A percentile compares a stretch with the other conserved stretches of the same genome.
Evolutionary conservation across 768 basidiomycete species (phyloP).

Genomic region (Amanita brunnescens): DNA sequence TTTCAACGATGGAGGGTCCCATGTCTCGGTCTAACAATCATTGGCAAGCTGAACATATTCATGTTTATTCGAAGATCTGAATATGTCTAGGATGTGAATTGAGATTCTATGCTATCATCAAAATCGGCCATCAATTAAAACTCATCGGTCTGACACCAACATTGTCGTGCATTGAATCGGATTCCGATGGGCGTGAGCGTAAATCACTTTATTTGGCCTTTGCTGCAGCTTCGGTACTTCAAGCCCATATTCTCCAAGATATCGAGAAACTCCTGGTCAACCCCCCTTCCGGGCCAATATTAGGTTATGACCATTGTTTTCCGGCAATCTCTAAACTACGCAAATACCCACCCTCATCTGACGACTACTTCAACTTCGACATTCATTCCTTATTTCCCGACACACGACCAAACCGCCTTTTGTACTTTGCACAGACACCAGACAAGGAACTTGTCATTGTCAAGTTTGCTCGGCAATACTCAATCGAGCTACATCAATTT

Average conservation of each 20-base stretch:
- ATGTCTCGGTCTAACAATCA: constrained; percentile 11
- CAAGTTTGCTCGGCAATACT: constrained; percentile 15
- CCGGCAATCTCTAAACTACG: constrained; percentile 9
- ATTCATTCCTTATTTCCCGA: not conserved
- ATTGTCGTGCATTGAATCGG: constrained; percentile 13
- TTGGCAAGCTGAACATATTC: constrained; percentile 5
- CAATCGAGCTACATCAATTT: constrained; percentile 11
- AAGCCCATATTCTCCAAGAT: constrained; percentile 9
- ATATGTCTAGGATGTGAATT: constrained; percentile 9
- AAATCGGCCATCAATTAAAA: constrained; percentile 13
- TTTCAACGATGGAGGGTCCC: constrained; percentile 12
- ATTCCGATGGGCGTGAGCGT: constrained; percentile 11
- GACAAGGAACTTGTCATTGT: constrained; percentile 7
- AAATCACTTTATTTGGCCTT: constrained; percentile 12
- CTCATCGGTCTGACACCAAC: constrained; percentile 14
- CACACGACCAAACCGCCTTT: constrained; percentile 1
- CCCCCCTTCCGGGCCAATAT: not conserved
- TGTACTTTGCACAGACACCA: constrained; percentile 5
- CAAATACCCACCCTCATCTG: constrained; percentile 5
- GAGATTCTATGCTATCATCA: constrained; percentile 14
- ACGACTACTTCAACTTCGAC: constrained; percentile 7
- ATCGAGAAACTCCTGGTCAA: not conserved
- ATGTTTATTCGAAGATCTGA: not conserved
- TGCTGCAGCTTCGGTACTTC: constrained; percentile 13
- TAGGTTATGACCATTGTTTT: not conserved